Base-by-base conservation (phyloP, 805 yeast species). In the Candida ortonii region DNA sequence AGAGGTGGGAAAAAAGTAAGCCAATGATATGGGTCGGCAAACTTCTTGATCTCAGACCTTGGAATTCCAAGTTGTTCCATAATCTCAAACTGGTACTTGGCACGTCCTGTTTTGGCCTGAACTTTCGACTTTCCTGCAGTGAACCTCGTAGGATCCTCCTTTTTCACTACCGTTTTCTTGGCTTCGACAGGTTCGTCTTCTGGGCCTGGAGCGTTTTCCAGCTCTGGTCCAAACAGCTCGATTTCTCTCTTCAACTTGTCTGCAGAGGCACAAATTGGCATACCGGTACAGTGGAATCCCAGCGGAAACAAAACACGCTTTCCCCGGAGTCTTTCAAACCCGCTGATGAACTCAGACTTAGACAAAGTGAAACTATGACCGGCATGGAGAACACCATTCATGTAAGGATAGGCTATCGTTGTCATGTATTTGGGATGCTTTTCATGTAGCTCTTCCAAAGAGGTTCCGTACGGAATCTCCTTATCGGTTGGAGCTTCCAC, bases 231-330 rank as follows among this genome's bases (percentile, higher is more conserved):
- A 58, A 93, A 93, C 61, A 76, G 61, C 66, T 93, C 97, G 39
- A 89, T 71, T 70, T 93, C 98, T 62, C 98, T 80, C 57, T 77
- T 78, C 57, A 93, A 73, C 66, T 93, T 90, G 66, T 90, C 98
- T 31, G 98, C 97, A 54, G 96, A 76, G 18, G 97, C 90, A 59
- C 78, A 73, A 61, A 93, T 93, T 35, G 98, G 97, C 96, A 93
- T 84, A 72, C 98, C 98, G 22, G 98, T 93, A 75, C 98, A 93
- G 66, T 93, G 98, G 82, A 90, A 93, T 31, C 98, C 98, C 38
- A 93, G 73, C 33, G 98, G 97, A 68, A 86, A 93, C 42, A 89
- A 68, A 22, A 96, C 96, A 52, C 84, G 76, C 65, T 83, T 86
- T 48, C 97, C 97, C 55, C 74, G 74, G 90, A 93, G 84, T 66